A percentile compares a stretch with the other conserved stretches of the same genome.
These are phyloP conservation scores for Paraconiothyrium brasiliense DNA, from an alignment of 2,329 filamentous ascomycete species.

Conservation along the genomic window DNA sequence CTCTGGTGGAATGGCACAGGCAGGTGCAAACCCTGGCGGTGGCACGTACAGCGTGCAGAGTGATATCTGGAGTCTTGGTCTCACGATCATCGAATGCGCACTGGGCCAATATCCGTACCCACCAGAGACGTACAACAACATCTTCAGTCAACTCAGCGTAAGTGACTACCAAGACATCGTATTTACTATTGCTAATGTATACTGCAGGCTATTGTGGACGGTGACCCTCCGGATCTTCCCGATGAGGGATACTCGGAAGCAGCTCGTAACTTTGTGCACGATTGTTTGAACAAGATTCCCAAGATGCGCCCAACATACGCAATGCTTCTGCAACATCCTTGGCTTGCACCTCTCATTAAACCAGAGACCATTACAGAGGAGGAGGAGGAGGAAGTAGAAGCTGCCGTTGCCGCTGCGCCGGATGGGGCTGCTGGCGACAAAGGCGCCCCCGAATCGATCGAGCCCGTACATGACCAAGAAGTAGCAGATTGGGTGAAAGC, in stretches of 20 bases:
- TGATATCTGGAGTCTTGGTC: constrained; percentile 94
- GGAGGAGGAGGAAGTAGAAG: constrained; percentile 66
- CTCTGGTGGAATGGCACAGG: constrained; percentile 79
- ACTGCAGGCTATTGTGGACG: constrained; percentile 90
- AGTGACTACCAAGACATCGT: constrained; percentile 51
- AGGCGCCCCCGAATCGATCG: constrained; percentile 36
- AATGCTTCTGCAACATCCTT: constrained; percentile 87
- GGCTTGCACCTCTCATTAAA: constrained; percentile 80
- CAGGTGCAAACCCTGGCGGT: constrained; percentile 72
- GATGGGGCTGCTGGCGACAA: constrained; percentile 47
- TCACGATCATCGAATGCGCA: constrained; percentile 96
- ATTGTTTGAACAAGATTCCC: constrained; percentile 92
- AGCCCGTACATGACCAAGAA: constrained; percentile 73
- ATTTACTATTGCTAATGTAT: constrained; percentile 13
- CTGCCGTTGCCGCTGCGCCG: constrained; percentile 55
- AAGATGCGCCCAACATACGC: constrained; percentile 93
- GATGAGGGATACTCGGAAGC: constrained; percentile 78
- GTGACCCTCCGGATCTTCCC: constrained; percentile 90
- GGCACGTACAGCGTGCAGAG: constrained; percentile 98
- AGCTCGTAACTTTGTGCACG: constrained; percentile 85
- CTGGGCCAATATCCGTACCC: constrained; percentile 95
- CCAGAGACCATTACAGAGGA: constrained; percentile 78
- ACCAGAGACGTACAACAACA: constrained; percentile 96
- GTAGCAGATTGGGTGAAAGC: constrained; percentile 85
- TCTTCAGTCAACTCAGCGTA: constrained; percentile 96